Evolutionary conservation across 2,329 filamentous ascomycete species (phyloP).

Genomic region (Pezicula radicicola): DNA sequence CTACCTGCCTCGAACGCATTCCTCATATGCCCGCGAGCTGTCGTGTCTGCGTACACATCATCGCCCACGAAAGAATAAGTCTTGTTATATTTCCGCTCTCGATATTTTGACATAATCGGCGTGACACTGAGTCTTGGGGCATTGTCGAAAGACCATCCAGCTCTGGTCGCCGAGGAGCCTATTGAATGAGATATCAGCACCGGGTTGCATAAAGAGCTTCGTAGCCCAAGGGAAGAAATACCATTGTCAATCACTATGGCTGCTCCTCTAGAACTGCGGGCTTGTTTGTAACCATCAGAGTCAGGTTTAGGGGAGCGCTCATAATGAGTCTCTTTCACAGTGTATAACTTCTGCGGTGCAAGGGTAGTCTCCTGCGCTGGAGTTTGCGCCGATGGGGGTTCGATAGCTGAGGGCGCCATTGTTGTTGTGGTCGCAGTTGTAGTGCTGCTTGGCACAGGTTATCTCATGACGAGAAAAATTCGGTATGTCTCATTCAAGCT

Average conservation of each 20-base stretch:
- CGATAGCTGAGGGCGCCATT: constrained; percentile 30
- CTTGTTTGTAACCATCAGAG: constrained; percentile 63
- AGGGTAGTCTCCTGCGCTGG: constrained; percentile 41
- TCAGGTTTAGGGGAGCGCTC: constrained; percentile 51
- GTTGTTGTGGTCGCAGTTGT: constrained; percentile 5
- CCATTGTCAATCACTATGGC: constrained; percentile 99
- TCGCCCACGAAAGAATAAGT: constrained; percentile 89
- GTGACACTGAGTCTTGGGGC: constrained; percentile 77
- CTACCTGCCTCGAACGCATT: constrained; percentile 88
- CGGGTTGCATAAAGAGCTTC: constrained; percentile 5
- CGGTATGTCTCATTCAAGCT: not conserved
- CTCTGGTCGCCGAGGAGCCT: constrained; percentile 88
- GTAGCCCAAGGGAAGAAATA: constrained; percentile 33
- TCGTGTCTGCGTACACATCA: constrained; percentile 94
- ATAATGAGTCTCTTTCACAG: constrained; percentile 60
- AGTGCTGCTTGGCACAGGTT: constrained; percentile 24
- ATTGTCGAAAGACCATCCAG: constrained; percentile 92
- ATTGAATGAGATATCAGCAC: constrained; percentile 13
- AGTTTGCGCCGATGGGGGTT: constrained; percentile 24
- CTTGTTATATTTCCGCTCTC: constrained; percentile 88
- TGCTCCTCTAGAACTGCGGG: constrained; percentile 53
- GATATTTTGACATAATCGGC: constrained; percentile 91
- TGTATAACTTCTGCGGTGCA: constrained; percentile 54
- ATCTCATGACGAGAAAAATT: constrained; percentile 46
- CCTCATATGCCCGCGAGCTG: constrained; percentile 84